Evolutionary conservation across 768 basidiomycete species (phyloP).

Genomic region (Rhizopogon rudus): DNA sequence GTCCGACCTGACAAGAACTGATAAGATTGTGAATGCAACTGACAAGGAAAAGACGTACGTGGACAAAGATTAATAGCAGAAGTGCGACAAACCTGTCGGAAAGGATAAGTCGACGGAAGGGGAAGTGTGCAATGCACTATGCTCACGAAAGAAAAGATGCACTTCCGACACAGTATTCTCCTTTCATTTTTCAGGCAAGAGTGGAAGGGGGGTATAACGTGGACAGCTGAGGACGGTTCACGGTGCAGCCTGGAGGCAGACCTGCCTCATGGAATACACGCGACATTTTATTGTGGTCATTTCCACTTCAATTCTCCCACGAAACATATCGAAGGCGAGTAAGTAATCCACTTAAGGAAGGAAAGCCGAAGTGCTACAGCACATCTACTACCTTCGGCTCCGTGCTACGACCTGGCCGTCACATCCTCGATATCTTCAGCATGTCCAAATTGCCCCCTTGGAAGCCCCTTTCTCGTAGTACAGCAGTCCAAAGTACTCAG

Average conservation of each 20-base stretch:
- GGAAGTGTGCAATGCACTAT: not conserved
- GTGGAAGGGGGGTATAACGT: not conserved
- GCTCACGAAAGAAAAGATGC: constrained; percentile 72
- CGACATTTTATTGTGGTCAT: constrained; percentile 2
- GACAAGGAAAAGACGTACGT: constrained; percentile 44
- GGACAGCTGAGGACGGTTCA: constrained; percentile 11
- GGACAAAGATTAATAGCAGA: constrained; percentile 72
- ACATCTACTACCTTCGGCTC: not conserved
- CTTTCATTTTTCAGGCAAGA: constrained; percentile 43
- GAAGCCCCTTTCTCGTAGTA: constrained; percentile 15
- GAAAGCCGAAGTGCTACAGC: constrained; percentile 11
- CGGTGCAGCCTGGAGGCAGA: constrained; percentile 12
- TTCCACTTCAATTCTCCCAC: constrained; percentile 5
- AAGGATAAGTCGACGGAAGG: constrained; percentile 9
- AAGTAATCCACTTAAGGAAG: constrained; percentile 6
- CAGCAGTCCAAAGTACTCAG: constrained; percentile 9
- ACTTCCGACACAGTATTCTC: constrained; percentile 71
- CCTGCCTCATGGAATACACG: constrained; percentile 10
- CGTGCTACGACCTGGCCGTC: not conserved
- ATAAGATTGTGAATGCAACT: constrained; percentile 19
- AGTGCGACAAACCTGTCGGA: constrained; percentile 28
- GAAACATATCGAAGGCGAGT: constrained; percentile 12
- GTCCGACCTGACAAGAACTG: constrained; percentile 53
- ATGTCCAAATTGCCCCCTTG: constrained; percentile 23
- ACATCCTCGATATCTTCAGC: not conserved